phyloP scores from a whole-genome alignment of 371 early-diverging fungal genomes.

The Globomyces sp. region DNA sequence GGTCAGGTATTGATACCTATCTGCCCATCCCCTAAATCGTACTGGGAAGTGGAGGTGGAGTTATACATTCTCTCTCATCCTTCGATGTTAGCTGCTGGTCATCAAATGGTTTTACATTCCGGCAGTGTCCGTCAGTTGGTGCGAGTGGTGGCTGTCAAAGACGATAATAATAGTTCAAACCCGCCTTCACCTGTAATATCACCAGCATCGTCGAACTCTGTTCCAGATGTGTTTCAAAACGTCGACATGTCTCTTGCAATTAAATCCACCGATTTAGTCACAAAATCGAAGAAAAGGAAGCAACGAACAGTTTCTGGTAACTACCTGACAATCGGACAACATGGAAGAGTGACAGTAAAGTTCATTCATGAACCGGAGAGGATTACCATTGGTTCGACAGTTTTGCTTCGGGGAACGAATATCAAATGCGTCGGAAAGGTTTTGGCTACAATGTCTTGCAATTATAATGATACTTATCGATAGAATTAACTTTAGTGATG shows the following conservation, averaged over 20 bases:
- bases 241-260: too few species aligned
- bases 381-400: conserved; percentile 32
- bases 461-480: too few species aligned
- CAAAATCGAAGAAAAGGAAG: too few species aligned
- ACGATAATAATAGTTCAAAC: conserved; percentile 8
- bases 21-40: neutral
- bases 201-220: neutral
- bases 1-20: conserved; percentile 41
- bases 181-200: neutral
- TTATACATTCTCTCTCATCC: conserved; percentile 37
- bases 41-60: conserved; percentile 46
- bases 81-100: conserved; percentile 16
- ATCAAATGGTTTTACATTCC: conserved; percentile 40
- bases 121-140: conserved; percentile 45
- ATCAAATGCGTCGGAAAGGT: conserved; percentile 51
- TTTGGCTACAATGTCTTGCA: too few species aligned
- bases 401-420: conserved; percentile 41
- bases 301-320: neutral
- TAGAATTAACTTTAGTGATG: too few species aligned
- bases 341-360: conserved; percentile 33
- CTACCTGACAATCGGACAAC: conserved; percentile 28
- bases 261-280: too few species aligned
- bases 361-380: conserved; percentile 45
- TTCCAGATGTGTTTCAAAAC: neutral
- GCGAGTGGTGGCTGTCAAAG: conserved; percentile 19